These are phyloP conservation scores for Hypoxylon sp. DNA, from an alignment of 2,329 filamentous ascomycete genomes.

Conservation along the genomic window DNA sequence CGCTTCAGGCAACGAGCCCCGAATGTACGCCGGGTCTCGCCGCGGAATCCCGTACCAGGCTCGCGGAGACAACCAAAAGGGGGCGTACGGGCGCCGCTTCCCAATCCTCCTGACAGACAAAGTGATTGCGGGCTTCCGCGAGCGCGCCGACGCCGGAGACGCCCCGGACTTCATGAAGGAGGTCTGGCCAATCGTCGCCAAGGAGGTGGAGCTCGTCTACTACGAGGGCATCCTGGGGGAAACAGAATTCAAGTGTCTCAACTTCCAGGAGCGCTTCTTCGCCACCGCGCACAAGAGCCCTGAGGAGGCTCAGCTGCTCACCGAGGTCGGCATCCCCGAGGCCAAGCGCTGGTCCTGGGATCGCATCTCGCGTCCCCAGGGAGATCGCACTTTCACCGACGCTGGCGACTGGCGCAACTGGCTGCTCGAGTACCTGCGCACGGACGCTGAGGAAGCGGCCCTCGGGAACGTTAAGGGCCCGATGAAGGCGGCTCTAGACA, in stretches of 20 bases:
- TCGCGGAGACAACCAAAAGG: constrained; percentile 41
- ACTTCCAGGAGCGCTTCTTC: constrained; percentile 6
- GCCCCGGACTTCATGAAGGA: constrained; percentile 35
- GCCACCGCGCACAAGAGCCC: neutral
- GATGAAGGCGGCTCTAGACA: constrained; percentile 41
- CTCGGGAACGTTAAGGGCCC: constrained; percentile 39
- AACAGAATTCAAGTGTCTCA: neutral
- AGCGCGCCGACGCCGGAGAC: constrained; percentile 25
- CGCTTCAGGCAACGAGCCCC: constrained; percentile 39
- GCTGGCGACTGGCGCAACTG: neutral
- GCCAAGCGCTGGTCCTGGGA: constrained; percentile 39
- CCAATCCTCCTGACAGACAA: constrained; percentile 33
- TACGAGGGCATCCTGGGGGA: constrained; percentile 30
- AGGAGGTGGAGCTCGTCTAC: constrained; percentile 40
- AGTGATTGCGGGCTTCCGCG: constrained; percentile 26
- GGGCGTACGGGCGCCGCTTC: constrained; percentile 28
- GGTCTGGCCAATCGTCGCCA: constrained; percentile 39
- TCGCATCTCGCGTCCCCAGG: constrained; percentile 25
- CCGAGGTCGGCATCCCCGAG: constrained; percentile 26
- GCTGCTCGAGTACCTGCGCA: neutral
- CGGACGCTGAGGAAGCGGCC: constrained; percentile 10
- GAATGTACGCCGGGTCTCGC: constrained; percentile 39
- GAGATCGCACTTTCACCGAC: constrained; percentile 10
- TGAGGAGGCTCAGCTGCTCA: constrained; percentile 17
- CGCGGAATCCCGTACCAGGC: constrained; percentile 43